Percentiles rank a stretch among this genome's conserved stretches.
Conservation (phyloP, 148 eudicot genomes). For the Spergularia bocconei region DNA sequence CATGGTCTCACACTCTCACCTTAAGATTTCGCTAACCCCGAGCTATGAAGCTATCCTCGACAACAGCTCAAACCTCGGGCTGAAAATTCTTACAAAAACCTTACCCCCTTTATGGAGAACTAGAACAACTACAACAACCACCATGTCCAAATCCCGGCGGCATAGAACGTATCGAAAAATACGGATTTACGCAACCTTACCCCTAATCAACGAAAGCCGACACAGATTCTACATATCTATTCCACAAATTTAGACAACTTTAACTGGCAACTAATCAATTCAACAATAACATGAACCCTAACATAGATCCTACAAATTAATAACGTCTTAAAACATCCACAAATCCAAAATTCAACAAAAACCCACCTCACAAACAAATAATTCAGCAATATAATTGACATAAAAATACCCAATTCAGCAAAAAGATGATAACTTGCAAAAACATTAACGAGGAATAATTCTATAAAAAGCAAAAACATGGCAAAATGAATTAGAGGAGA, state of each 20-base stretch:
- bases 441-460: neutral
- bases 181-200: neutral
- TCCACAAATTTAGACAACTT: too few species aligned
- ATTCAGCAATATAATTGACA: neutral
- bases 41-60: too few species aligned
- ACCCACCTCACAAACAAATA: neutral
- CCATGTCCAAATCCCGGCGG: neutral
- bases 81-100: too few species aligned
- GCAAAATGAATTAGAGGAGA: neutral
- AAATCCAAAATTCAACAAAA: neutral
- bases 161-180: neutral
- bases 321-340: neutral
- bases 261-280: neutral
- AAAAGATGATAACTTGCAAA: neutral
- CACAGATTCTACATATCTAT: too few species aligned
- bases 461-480: neutral
- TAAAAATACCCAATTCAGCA: neutral
- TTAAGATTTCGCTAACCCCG: too few species aligned
- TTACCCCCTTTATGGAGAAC: too few species aligned
- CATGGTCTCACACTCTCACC: too few species aligned
- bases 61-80: too few species aligned
- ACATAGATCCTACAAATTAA: conserved; percentile 8
- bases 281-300: conserved; percentile 6
- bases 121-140: neutral
- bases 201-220: neutral